phyloP scores from a whole-genome alignment of 2,329 filamentous ascomycete genomes.

The Kalmusia sp. region DNA sequence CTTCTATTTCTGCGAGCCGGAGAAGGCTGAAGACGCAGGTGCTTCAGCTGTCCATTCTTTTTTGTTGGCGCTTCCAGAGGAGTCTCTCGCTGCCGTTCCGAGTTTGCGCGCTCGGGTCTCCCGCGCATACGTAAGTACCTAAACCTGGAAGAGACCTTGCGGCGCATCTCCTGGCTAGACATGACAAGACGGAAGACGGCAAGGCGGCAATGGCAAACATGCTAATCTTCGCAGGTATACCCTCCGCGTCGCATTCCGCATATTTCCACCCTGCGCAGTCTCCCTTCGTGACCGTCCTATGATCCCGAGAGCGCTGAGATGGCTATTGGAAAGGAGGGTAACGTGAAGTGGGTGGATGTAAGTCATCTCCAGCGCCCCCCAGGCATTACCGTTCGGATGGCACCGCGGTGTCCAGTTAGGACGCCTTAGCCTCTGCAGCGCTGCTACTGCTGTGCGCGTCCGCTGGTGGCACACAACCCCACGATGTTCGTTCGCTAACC shows the following conservation, averaged over 20 bases:
- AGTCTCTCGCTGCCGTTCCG: background rate
- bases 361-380: background rate
- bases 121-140: background rate
- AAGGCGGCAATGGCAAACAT: background rate
- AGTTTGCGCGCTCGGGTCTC: background rate
- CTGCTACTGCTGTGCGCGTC: too few relatives aligned
- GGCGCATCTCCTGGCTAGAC: too few relatives aligned
- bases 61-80: too few relatives aligned
- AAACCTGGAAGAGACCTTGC: too few relatives aligned
- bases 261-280: background rate
- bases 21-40: background rate
- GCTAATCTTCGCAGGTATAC: background rate
- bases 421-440: too few relatives aligned
- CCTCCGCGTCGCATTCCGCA: background rate
- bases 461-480: background rate
- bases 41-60: conserved; percentile 4
- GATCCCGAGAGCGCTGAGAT: conserved; percentile 3
- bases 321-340: conserved; percentile 15
- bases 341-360: conserved; percentile 18
- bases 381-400: background rate
- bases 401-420: background rate
- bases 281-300: background rate
- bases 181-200: too few relatives aligned
- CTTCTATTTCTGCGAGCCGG: background rate
- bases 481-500: conserved; percentile 9